These are phyloP conservation scores for Ammopiptanthus mongolicus DNA, from an alignment of 306 rosid genomes.

Conservation along the genomic window DNA sequence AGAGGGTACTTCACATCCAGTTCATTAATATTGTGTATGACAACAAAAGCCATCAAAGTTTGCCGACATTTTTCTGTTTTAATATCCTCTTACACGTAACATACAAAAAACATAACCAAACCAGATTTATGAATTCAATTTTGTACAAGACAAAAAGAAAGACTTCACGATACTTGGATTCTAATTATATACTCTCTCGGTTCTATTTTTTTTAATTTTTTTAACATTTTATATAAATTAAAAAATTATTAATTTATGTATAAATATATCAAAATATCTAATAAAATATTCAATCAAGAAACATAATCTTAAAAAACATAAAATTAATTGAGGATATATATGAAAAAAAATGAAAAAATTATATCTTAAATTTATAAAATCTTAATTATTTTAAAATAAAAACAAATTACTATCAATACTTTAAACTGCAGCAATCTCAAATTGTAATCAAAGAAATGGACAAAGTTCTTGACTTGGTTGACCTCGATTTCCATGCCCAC, in stretches of 20 bases:
- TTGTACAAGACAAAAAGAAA: not conserved
- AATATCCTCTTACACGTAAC: not conserved
- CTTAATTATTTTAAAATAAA: too few relatives aligned
- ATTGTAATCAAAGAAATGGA: not conserved
- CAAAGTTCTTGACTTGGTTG: conserved; percentile 39
- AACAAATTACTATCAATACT: too few relatives aligned
- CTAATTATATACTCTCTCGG: too few relatives aligned
- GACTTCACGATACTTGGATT: not conserved
- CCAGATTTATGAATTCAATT: not conserved
- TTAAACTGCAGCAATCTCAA: not conserved
- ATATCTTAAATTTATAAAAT: too few relatives aligned
- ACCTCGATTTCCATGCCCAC: conserved; percentile 31
- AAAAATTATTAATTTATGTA: too few relatives aligned
- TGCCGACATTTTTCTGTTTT: not conserved
- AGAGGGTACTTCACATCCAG: not conserved
- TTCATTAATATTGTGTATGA: not conserved
- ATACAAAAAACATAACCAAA: not conserved
- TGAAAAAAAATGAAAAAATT: too few relatives aligned
- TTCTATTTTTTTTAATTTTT: too few relatives aligned
- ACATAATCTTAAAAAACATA: too few relatives aligned
- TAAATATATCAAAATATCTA: too few relatives aligned
- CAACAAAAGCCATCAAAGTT: not conserved
- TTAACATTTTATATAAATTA: too few relatives aligned
- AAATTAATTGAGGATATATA: too few relatives aligned
- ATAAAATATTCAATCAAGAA: too few relatives aligned